These are phyloP conservation scores for Asterochloris erici DNA, from an alignment of 139 green algal species.

Conservation along the genomic window DNA sequence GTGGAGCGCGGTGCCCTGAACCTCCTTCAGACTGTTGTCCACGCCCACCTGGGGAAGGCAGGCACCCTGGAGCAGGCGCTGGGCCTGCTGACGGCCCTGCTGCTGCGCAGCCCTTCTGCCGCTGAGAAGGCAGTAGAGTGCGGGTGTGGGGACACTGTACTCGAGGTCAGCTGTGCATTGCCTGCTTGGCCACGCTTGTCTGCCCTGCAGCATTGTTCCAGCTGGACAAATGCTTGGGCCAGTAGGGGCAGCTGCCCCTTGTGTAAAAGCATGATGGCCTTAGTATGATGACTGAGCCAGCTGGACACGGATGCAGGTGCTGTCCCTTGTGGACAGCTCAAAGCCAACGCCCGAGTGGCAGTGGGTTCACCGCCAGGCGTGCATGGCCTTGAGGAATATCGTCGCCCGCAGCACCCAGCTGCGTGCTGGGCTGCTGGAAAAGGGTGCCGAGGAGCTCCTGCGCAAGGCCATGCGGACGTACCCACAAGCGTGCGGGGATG, in stretches of 20 bases:
- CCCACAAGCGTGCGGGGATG: constrained; percentile 61
- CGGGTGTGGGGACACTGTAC: constrained; percentile 40
- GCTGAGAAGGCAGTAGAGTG: constrained; percentile 35
- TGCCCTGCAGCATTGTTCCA: too few relatives aligned
- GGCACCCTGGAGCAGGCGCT: constrained; percentile 52
- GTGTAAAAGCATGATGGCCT: too few relatives aligned
- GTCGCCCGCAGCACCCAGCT: constrained; percentile 68
- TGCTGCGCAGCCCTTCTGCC: constrained; percentile 68
- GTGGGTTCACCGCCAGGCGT: constrained; percentile 38
- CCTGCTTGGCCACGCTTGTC: background rate
- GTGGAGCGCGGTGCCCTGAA: constrained; percentile 47
- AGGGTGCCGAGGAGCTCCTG: constrained; percentile 60
- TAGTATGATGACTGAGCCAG: background rate
- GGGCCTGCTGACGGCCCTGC: constrained; percentile 68
- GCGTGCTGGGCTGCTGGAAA: constrained; percentile 50
- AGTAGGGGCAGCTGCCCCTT: too few relatives aligned
- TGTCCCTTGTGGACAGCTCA: background rate
- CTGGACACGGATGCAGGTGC: background rate
- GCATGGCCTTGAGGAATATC: constrained; percentile 79
- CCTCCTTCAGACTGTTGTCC: constrained; percentile 26
- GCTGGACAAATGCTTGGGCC: too few relatives aligned
- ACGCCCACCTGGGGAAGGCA: constrained; percentile 17
- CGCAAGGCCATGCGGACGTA: constrained; percentile 47
- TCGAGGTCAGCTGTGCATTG: constrained; percentile 21
- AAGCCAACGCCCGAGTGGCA: background rate